Evolutionary conservation across 2,329 filamentous ascomycete genomes (phyloP).

Genomic region (Cytospora mali): DNA sequence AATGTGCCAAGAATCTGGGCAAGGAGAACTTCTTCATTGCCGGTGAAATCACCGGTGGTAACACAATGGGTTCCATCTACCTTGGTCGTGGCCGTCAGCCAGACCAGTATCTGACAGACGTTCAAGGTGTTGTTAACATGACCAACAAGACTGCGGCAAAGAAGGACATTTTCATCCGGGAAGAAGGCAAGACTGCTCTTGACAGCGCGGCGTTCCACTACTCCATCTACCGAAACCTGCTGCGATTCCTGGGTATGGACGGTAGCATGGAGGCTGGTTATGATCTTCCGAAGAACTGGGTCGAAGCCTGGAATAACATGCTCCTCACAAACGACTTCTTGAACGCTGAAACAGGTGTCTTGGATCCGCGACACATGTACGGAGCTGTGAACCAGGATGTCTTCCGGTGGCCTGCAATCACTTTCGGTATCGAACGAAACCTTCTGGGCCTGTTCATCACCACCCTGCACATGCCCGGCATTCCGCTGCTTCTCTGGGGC

Average conservation of each 20-base stretch:
- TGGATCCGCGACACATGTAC: conserved; percentile 67
- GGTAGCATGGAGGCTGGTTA: conserved; percentile 37
- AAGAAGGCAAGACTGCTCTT: conserved; percentile 52
- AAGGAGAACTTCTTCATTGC: conserved; percentile 67
- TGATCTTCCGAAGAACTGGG: conserved; percentile 42
- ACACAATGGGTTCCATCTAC: conserved; percentile 61
- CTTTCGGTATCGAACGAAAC: conserved; percentile 58
- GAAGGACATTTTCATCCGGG: conserved; percentile 52
- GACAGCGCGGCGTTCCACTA: conserved; percentile 49
- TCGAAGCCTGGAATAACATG: conserved; percentile 58
- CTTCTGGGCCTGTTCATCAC: conserved; percentile 59
- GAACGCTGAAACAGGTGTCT: conserved; percentile 61
- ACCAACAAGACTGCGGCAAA: conserved; percentile 27
- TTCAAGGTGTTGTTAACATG: conserved; percentile 28
- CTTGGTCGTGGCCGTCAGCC: conserved; percentile 60
- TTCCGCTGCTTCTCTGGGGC: conserved; percentile 57
- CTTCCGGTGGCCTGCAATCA: conserved; percentile 63
- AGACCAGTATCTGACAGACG: conserved; percentile 27
- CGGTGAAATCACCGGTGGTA: conserved; percentile 65
- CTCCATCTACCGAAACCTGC: conserved; percentile 36
- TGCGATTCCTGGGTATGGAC: conserved; percentile 38
- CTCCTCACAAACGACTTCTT: conserved; percentile 60
- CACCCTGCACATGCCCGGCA: conserved; percentile 45
- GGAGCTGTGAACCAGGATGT: conserved; percentile 68
- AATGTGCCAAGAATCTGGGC: conserved; percentile 56